A percentile compares a stretch with the other conserved stretches of the same genome.
These are phyloP conservation scores for Arthrinium phaeospermum DNA, from an alignment of 2,329 filamentous ascomycete genomes.

Conservation along the genomic window DNA sequence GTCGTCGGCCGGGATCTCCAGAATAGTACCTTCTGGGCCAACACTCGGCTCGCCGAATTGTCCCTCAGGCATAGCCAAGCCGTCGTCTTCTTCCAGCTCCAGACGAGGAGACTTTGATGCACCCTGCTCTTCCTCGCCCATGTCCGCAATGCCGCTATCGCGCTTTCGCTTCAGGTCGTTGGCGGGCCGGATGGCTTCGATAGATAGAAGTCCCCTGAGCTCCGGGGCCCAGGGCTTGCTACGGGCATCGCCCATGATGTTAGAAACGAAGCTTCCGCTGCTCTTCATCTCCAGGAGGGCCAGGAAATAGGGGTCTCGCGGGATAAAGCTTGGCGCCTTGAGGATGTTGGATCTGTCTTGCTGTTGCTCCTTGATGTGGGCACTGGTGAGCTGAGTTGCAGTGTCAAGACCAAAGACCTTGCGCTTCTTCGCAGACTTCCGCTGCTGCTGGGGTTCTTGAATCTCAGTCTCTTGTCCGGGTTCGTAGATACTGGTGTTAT, in stretches of 20 bases:
- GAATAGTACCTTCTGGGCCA: constrained; percentile 64
- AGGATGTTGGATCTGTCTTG: constrained; percentile 85
- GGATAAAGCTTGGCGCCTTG: constrained; percentile 81
- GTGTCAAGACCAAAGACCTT: constrained; percentile 84
- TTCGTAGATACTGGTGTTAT: constrained; percentile 65
- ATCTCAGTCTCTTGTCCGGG: constrained; percentile 63
- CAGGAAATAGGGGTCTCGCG: constrained; percentile 84
- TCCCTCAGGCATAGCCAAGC: constrained; percentile 51
- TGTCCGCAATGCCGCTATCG: constrained; percentile 82
- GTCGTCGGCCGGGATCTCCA: constrained; percentile 68
- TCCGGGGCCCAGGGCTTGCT: constrained; percentile 88
- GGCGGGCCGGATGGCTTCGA: constrained; percentile 77
- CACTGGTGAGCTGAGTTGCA: constrained; percentile 76
- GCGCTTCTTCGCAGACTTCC: constrained; percentile 76
- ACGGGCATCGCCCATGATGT: constrained; percentile 81
- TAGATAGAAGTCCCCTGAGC: constrained; percentile 86
- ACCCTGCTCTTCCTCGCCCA: constrained; percentile 70
- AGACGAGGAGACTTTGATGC: constrained; percentile 73
- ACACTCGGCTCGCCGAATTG: constrained; percentile 60
- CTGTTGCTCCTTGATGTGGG: constrained; percentile 85
- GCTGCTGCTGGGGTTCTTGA: constrained; percentile 71
- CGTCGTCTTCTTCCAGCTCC: constrained; percentile 70
- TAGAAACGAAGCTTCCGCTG: constrained; percentile 87
- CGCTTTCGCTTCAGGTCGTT: constrained; percentile 93
- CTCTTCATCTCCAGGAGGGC: constrained; percentile 92